phyloP scores from a whole-genome alignment of 176 grass and related monocot species.

The Puya raimondii region DNA sequence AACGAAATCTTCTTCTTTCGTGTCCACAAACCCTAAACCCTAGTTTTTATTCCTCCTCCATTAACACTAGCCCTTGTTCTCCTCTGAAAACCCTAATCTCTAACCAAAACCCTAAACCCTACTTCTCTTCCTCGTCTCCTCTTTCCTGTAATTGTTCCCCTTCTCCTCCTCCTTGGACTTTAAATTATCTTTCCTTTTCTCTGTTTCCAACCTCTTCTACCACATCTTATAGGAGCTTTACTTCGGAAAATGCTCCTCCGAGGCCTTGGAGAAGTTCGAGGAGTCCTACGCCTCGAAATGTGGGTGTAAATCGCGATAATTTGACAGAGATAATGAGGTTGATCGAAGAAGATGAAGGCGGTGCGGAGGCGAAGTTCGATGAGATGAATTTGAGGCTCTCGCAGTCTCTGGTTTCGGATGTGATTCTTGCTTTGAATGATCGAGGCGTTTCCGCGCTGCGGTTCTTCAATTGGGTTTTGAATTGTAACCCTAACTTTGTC shows the following conservation, averaged over 20 bases:
- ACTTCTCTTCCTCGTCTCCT: background rate
- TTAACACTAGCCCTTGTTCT: background rate
- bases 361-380: conserved; percentile 40
- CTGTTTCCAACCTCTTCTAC: background rate
- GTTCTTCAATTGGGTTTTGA: conserved; percentile 61
- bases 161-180: conserved; percentile 1
- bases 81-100: background rate
- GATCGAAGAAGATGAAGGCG: conserved; percentile 30
- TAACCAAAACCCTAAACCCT: background rate
- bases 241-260: conserved; percentile 2
- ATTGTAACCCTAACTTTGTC: conserved; percentile 13
- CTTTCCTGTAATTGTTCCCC: background rate
- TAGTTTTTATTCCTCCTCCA: background rate
- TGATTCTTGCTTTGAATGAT: conserved; percentile 40
- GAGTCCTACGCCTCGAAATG: background rate
- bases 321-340: conserved; percentile 30
- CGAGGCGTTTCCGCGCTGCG: conserved; percentile 27
- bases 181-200: background rate
- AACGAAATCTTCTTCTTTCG: background rate
- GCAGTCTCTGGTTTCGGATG: conserved; percentile 20
- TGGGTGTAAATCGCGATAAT: background rate
- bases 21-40: conserved; percentile 5
- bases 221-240: conserved; percentile 15
- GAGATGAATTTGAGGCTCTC: conserved; percentile 29
- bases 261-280: background rate